A percentile compares a stretch with the other conserved stretches of the same genome.
phyloP scores from a whole-genome alignment of 129 eudicot genomes.

The Lonicera japonica region DNA sequence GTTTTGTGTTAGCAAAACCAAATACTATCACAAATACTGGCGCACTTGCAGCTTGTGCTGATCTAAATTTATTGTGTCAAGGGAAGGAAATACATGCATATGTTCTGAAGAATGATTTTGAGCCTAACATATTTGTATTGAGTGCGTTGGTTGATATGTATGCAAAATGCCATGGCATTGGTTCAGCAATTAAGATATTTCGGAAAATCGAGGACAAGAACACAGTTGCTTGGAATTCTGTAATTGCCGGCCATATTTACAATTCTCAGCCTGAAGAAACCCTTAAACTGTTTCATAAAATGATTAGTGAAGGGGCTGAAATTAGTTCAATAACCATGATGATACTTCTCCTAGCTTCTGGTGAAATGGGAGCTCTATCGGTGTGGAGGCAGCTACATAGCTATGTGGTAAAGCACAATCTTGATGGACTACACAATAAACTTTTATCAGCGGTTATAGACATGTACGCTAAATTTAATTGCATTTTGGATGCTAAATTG shows the following conservation, averaged over 20 bases:
- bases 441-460: slow-evolving; percentile 21
- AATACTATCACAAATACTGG: slow-evolving; percentile 21
- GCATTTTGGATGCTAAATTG: slow-evolving; percentile 18
- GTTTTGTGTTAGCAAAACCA: slow-evolving; percentile 4
- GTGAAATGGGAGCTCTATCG: background rate
- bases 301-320: slow-evolving; percentile 16
- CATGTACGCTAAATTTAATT: slow-evolving; percentile 24
- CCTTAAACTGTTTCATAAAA: slow-evolving; percentile 5
- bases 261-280: slow-evolving; percentile 12
- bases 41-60: slow-evolving; percentile 40
- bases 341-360: slow-evolving; percentile 12
- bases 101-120: slow-evolving; percentile 20
- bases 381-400: background rate
- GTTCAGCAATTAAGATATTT: slow-evolving; percentile 24
- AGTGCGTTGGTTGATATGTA: slow-evolving; percentile 38
- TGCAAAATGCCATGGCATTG: slow-evolving; percentile 25
- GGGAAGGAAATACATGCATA: slow-evolving; percentile 38
- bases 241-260: slow-evolving; percentile 19
- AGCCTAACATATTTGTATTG: slow-evolving; percentile 23
- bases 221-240: slow-evolving; percentile 31
- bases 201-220: slow-evolving; percentile 17
- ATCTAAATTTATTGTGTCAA: slow-evolving; percentile 17
- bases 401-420: background rate
- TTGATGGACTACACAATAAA: background rate
- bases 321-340: slow-evolving; percentile 17